Conservation (phyloP, 2,329 filamentous ascomycete species). For the Ophiocordyceps camponoti-leonardi region DNA sequence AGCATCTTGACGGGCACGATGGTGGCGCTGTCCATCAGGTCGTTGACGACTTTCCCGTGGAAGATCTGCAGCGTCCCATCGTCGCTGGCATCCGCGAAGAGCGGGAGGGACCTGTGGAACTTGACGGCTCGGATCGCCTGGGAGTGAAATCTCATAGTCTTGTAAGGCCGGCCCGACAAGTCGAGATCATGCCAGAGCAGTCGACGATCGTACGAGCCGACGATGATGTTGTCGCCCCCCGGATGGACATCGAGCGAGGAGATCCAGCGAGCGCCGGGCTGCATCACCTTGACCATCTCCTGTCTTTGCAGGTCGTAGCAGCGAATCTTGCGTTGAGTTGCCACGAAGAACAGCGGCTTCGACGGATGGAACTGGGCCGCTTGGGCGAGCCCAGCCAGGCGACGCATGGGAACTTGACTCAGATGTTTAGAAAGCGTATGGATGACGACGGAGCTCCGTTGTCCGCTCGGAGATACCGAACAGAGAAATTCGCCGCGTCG, state of each 20-base stretch:
- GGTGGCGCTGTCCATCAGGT: constrained; percentile 89
- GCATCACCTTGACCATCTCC: constrained; percentile 80
- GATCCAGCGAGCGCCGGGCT: constrained; percentile 87
- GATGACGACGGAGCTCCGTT: constrained; percentile 70
- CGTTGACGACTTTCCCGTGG: constrained; percentile 87
- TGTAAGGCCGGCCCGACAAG: constrained; percentile 77
- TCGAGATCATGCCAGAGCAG: constrained; percentile 96
- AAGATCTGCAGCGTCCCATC: constrained; percentile 92
- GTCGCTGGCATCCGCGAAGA: constrained; percentile 91
- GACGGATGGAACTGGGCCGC: constrained; percentile 89
- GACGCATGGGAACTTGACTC: constrained; percentile 85
- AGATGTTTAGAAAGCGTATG: constrained; percentile 91
- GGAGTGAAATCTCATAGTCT: constrained; percentile 86
- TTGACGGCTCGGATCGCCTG: constrained; percentile 81
- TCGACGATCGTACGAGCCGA: constrained; percentile 85
- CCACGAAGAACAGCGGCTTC: constrained; percentile 86
- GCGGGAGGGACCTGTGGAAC: constrained; percentile 66
- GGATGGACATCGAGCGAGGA: constrained; percentile 87
- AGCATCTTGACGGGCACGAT: constrained; percentile 95
- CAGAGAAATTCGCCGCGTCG: constrained; percentile 86
- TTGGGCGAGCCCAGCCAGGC: constrained; percentile 58
- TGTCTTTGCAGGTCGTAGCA: constrained; percentile 88
- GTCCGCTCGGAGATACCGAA: constrained; percentile 69
- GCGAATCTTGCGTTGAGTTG: constrained; percentile 82
- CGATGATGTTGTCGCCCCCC: constrained; percentile 82